Evolutionary conservation across 116 monocot species (phyloP), one percentile per base, ranked within the genome.

Genomic region (Trichopus zeylanicus): DNA sequence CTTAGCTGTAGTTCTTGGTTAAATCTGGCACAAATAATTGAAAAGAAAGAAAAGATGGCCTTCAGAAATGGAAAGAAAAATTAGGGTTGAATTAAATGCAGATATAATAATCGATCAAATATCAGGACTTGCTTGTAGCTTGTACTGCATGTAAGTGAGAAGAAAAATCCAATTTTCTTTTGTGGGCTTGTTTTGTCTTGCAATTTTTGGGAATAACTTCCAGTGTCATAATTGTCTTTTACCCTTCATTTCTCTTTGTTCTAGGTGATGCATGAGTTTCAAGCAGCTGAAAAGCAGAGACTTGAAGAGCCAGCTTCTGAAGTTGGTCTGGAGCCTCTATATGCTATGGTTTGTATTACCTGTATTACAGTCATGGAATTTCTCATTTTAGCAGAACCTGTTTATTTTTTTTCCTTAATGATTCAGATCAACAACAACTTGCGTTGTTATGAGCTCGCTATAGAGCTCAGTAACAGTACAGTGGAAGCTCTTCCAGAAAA

Each of bases 221-320:
- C n/a, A n/a, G n/a, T n/a, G n/a, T n/a, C n/a, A n/a, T n/a, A n/a
- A n/a, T 42, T 12, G n/a, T 42, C 46, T 2, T 62, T 23, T 3
- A 37, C 23, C 16, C 8, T 31, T n/a, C n/a, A 19, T 35, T 61
- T 28, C 54, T 57, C 12, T 16, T 53, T 33, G 31, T 13, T 13
- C 73, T 32, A 59, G 98, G 88, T 98, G 60, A 85, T 98, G 91
- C 74, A 88, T 82, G 98, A 98, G 75, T 98, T 98, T 65, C 98
- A 98, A 87, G 78, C 88, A 62, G 91, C 98, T 74, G 75, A 91
- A 80, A 91, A 82, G 61, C 67, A 70, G 57, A 84, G 91, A 66
- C 82, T 98, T 55, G 88, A 98, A 55, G 98, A 91, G 72, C 82
- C 92, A 34, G 84, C 80, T 66, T 82, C 98, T 73, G 98, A 98